Evolutionary conservation across 208 protist genomes (phyloP).

Genomic region (Trichomonas vaginalis): DNA sequence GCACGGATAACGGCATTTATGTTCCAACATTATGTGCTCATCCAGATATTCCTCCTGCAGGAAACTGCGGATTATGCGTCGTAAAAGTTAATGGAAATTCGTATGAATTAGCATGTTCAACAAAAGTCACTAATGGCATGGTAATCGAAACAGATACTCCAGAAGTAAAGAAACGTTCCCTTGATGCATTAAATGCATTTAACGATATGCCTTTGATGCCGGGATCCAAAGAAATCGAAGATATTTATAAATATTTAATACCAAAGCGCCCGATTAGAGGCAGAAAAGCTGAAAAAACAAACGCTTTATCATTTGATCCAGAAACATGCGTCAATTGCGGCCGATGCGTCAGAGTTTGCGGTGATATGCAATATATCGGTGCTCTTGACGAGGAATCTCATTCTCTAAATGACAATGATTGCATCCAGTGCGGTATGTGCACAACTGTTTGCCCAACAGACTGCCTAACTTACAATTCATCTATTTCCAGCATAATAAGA

Average conservation of each 20-base stretch:
- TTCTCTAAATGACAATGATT: slow-evolving; percentile 23
- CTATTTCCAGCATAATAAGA: slow-evolving; percentile 1
- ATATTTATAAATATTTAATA: slow-evolving; percentile 35
- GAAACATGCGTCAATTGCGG: not conserved
- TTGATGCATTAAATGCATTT: not conserved
- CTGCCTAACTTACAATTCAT: slow-evolving; percentile 24
- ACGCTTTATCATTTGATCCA: not conserved
- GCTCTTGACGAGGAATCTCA: not conserved
- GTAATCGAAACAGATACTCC: not conserved
- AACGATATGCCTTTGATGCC: not conserved
- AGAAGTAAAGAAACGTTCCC: not conserved
- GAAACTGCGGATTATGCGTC: not conserved
- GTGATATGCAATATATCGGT: not conserved
- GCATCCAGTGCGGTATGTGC: slow-evolving; percentile 47
- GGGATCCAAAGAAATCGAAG: not conserved
- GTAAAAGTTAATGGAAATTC: not conserved
- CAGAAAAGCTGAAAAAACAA: slow-evolving; percentile 21
- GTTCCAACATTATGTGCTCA: not conserved
- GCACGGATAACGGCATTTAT: not conserved
- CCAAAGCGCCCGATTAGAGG: slow-evolving; percentile 29
- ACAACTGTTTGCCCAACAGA: slow-evolving; percentile 36
- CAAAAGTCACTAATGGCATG: not conserved
- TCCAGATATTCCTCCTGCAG: not conserved
- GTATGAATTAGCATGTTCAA: not conserved
- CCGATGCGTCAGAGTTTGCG: not conserved